Conservation (phyloP, 2,329 filamentous ascomycete species). For the Pseudogymnoascus sp. region DNA sequence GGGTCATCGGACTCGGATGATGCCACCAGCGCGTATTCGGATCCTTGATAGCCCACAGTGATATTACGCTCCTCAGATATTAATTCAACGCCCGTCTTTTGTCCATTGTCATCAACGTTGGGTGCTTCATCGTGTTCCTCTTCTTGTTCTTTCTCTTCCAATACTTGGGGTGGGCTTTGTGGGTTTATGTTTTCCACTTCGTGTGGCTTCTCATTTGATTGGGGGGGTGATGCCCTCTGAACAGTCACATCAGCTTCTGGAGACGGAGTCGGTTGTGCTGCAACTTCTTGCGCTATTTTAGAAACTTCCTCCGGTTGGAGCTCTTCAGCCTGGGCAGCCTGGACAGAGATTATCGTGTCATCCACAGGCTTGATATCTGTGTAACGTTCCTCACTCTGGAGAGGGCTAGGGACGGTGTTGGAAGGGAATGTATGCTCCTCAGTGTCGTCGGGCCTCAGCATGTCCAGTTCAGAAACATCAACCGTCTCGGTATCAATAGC, state of each 20-base stretch:
- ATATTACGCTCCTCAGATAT: constrained; percentile 33
- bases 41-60: constrained; percentile 47
- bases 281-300: not conserved
- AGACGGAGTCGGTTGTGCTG: constrained; percentile 3
- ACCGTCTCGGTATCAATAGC: constrained; percentile 12
- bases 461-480: not conserved
- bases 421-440: not conserved
- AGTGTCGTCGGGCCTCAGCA: not conserved
- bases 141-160: not conserved
- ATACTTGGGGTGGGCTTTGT: not conserved
- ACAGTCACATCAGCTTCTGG: not conserved
- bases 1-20: constrained; percentile 45
- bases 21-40: constrained; percentile 52
- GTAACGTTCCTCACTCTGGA: constrained; percentile 4
- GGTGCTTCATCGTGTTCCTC: not conserved
- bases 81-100: not conserved
- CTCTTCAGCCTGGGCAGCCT: not conserved
- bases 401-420: not conserved
- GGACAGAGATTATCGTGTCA: not conserved
- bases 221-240: not conserved
- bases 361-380: not conserved
- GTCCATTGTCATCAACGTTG: not conserved
- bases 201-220: not conserved
- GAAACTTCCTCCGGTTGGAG: not conserved
- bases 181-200: not conserved